Percentiles rank a stretch among this genome's conserved stretches.
Conservation (phyloP, 306 rosid genomes). For the Lagenaria siceraria region DNA sequence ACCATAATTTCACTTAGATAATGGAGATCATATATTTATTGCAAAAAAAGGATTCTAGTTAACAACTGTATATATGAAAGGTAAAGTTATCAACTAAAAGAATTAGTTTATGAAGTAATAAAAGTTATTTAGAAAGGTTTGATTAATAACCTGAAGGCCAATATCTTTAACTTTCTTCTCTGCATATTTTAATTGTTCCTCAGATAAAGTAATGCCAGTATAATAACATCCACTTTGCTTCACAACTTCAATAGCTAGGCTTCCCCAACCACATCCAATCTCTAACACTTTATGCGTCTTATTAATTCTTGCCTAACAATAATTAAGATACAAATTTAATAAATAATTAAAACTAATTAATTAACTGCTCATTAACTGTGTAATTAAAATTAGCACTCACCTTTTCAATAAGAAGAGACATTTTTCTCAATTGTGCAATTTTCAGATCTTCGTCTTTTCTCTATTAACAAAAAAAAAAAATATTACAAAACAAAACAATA, state of each 20-base stretch:
- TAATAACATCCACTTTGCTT: constrained; percentile 67
- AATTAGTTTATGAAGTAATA: no score
- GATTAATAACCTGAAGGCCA: constrained; percentile 43
- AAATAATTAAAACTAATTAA: no score
- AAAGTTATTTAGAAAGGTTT: no score
- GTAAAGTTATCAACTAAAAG: no score
- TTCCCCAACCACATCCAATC: constrained; percentile 89
- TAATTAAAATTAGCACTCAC: constrained; percentile 7
- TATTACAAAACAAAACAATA: constrained; percentile 7
- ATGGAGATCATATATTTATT: no score
- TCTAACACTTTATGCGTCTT: constrained; percentile 71
- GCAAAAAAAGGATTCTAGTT: no score
- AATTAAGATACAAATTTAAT: no score
- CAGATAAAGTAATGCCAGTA: constrained; percentile 66
- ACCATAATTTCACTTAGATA: no score
- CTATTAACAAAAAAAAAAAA: background rate
- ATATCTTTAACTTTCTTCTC: constrained; percentile 45
- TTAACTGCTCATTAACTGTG: no score
- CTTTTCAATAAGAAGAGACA: constrained; percentile 49
- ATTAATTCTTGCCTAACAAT: constrained; percentile 38
- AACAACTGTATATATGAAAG: no score
- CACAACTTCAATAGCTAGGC: constrained; percentile 70
- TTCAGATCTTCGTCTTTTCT: constrained; percentile 67
- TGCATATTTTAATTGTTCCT: constrained; percentile 65
- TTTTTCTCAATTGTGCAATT: constrained; percentile 62